These are phyloP conservation scores for Vaccinium myrtillus DNA, from an alignment of 148 eudicot genomes.

Conservation along the genomic window DNA sequence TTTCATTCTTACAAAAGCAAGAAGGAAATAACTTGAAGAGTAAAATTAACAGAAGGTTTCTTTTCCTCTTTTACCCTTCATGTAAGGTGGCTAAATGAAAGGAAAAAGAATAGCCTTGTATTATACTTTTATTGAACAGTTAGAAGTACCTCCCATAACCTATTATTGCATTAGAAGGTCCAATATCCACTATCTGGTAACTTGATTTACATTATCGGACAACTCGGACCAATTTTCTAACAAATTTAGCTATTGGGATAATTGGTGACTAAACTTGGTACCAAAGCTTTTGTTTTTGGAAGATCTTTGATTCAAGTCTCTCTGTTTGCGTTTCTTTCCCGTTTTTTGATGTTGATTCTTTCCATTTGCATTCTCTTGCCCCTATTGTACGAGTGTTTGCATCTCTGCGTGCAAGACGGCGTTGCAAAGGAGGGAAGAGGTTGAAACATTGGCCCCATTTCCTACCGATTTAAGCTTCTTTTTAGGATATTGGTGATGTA, in stretches of 20 bases:
- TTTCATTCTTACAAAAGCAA: not conserved
- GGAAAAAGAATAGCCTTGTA: not conserved
- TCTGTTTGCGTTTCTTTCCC: not conserved
- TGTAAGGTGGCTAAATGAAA: not conserved
- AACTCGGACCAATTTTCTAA: not conserved
- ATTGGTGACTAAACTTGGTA: not conserved
- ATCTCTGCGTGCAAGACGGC: not conserved
- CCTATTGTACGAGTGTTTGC: not conserved
- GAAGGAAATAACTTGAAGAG: not conserved
- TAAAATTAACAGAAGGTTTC: not conserved
- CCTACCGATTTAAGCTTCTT: not conserved
- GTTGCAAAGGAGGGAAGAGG: not conserved
- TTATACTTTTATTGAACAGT: not conserved
- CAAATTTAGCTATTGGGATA: not conserved
- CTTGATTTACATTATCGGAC: not conserved
- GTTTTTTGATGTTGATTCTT: not conserved
- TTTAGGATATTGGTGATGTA: not conserved
- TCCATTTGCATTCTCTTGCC: not conserved
- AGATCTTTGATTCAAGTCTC: not conserved
- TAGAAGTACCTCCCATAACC: not conserved
- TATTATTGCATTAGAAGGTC: not conserved
- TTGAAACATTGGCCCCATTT: not conserved
- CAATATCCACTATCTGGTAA: not conserved
- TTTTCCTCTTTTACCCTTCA: not conserved
- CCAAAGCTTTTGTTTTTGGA: not conserved